Conservation (phyloP, 495 filamentous ascomycete species). For the Daldinia loculata region DNA sequence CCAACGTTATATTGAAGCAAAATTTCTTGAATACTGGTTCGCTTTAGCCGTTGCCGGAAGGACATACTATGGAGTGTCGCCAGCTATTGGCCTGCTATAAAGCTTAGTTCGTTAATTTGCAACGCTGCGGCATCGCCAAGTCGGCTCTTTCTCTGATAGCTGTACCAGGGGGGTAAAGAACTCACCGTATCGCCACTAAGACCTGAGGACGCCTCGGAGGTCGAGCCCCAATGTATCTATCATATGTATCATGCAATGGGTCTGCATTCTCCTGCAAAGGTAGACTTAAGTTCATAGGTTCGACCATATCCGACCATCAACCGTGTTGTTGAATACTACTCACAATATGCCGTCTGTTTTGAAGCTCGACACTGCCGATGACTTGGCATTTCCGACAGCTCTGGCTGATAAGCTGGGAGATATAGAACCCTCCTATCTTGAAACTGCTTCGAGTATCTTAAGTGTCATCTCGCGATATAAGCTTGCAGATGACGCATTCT, state of each 20-base stretch:
- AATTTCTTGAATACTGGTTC: not conserved
- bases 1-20: slow-evolving; percentile 15
- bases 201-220: not conserved
- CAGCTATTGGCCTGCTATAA: slow-evolving; percentile 33
- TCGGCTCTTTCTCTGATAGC: slow-evolving; percentile 26
- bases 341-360: slow-evolving; percentile 38
- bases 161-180: slow-evolving; percentile 24
- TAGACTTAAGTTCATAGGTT: slow-evolving; percentile 21
- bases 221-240: slow-evolving; percentile 31
- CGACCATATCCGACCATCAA: slow-evolving; percentile 21
- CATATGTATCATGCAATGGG: slow-evolving; percentile 33
- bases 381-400: slow-evolving; percentile 13
- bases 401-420: slow-evolving; percentile 16
- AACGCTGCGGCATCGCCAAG: slow-evolving; percentile 34
- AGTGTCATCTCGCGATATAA: slow-evolving; percentile 43
- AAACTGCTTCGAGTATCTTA: slow-evolving; percentile 44
- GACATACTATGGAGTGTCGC: slow-evolving; percentile 26
- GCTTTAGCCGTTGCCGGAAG: slow-evolving; percentile 40
- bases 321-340: slow-evolving; percentile 12
- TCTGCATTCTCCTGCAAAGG: slow-evolving; percentile 19
- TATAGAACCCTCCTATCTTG: slow-evolving; percentile 17
- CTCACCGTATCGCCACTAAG: slow-evolving; percentile 21
- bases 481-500: slow-evolving; percentile 16
- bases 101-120: slow-evolving; percentile 33
- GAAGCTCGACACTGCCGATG: slow-evolving; percentile 28